Percentiles rank a stretch among this genome's conserved stretches.
phyloP scores from a whole-genome alignment of 495 filamentous ascomycete species.

The Podospora pseudopauciseta region DNA sequence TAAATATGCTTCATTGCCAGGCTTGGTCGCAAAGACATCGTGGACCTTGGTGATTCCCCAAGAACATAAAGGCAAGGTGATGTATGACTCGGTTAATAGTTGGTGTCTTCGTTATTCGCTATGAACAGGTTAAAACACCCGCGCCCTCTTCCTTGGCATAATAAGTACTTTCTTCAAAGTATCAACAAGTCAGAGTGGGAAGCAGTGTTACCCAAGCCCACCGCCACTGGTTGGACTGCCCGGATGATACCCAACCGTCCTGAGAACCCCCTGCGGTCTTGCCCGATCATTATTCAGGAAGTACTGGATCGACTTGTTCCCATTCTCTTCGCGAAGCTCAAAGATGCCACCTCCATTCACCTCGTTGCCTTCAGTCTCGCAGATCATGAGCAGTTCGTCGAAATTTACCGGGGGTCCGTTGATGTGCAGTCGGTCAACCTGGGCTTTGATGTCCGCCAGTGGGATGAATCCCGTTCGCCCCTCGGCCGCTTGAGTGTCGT shows the following conservation, averaged over 20 bases:
- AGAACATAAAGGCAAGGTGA: too few species aligned
- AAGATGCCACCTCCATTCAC: slow-evolving; percentile 90
- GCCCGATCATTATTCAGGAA: slow-evolving; percentile 47
- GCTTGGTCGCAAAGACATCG: too few species aligned
- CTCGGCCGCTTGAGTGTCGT: slow-evolving; percentile 19
- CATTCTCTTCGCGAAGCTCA: slow-evolving; percentile 49
- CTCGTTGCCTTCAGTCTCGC: slow-evolving; percentile 82
- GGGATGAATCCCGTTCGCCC: slow-evolving; percentile 58
- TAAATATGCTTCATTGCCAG: too few species aligned
- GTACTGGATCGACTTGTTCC: slow-evolving; percentile 57
- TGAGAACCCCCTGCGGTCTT: slow-evolving; percentile 26
- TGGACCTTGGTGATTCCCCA: too few species aligned
- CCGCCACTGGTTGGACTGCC: slow-evolving; percentile 43
- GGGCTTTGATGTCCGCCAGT: slow-evolving; percentile 60
- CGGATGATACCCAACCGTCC: slow-evolving; percentile 47
- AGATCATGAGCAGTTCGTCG: slow-evolving; percentile 79
- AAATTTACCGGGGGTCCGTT: slow-evolving; percentile 57
- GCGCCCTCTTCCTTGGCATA: neutral
- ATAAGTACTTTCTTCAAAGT: neutral
- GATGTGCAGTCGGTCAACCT: slow-evolving; percentile 53
- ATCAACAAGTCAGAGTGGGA: neutral
- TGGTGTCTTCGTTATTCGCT: neutral
- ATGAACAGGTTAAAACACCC: neutral
- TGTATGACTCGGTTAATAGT: too few species aligned
- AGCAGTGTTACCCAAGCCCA: neutral